These are phyloP conservation scores for Penicillium sp. DNA, from an alignment of 2,329 filamentous ascomycete species.

Conservation along the genomic window DNA sequence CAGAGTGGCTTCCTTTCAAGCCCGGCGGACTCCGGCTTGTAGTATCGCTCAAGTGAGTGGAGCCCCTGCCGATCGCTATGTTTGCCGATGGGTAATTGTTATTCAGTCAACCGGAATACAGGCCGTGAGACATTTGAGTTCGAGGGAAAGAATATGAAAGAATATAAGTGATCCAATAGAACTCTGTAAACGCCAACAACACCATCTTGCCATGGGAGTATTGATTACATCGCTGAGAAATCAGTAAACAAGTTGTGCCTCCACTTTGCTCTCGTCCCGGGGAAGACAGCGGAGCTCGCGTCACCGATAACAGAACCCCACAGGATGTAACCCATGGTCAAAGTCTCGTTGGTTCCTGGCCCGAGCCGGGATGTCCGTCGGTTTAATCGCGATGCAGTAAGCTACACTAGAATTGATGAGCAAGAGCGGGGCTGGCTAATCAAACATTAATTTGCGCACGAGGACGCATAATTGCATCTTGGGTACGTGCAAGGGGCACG, in stretches of 20 bases:
- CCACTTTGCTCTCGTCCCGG: background rate
- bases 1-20: background rate
- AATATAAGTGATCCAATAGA: background rate
- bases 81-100: background rate
- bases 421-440: background rate
- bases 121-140: background rate
- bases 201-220: background rate
- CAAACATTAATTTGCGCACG: background rate
- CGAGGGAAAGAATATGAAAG: no score
- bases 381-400: background rate
- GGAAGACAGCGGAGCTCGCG: background rate
- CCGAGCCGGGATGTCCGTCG: slow-evolving; percentile 10
- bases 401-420: background rate
- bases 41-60: background rate
- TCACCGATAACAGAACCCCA: slow-evolving; percentile 6
- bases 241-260: background rate
- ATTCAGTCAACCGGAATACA: background rate
- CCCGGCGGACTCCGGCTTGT: slow-evolving; percentile 10
- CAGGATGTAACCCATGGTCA: slow-evolving; percentile 8
- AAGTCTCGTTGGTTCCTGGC: background rate
- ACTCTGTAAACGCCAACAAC: background rate
- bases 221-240: background rate
- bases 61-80: slow-evolving; percentile 1
- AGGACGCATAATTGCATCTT: background rate
- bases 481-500: background rate